A percentile compares a stretch with the other conserved stretches of the same genome.
Conservation (phyloP, 1,139 yeast species). For the Candida neerlandica region DNA sequence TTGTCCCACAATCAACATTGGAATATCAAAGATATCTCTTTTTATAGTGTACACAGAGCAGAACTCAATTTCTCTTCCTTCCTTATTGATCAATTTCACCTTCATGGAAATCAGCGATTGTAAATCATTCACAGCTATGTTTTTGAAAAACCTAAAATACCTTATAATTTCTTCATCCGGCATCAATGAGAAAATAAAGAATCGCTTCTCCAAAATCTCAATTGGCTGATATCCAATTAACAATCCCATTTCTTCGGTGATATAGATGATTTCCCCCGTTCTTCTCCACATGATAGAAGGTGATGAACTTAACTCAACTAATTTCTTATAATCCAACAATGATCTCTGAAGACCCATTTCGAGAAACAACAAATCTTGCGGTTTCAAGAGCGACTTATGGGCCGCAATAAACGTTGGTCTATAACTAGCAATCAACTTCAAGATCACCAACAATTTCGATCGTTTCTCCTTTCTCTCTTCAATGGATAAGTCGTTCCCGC, state of each 20-base stretch:
- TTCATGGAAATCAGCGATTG: slow-evolving; percentile 32
- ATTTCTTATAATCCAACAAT: slow-evolving; percentile 62
- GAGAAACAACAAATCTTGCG: slow-evolving; percentile 64
- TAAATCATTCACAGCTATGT: slow-evolving; percentile 53
- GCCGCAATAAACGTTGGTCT: slow-evolving; percentile 76
- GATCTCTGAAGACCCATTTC: slow-evolving; percentile 73
- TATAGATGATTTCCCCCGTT: slow-evolving; percentile 74
- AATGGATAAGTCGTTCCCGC: slow-evolving; percentile 36
- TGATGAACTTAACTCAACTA: slow-evolving; percentile 58
- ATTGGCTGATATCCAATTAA: slow-evolving; percentile 57
- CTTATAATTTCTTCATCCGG: slow-evolving; percentile 50
- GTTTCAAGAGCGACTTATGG: slow-evolving; percentile 62
- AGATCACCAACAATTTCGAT: slow-evolving; percentile 53
- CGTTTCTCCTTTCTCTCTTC: slow-evolving; percentile 39
- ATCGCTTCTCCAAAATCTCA: slow-evolving; percentile 53
- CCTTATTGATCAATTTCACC: slow-evolving; percentile 13
- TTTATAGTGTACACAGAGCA: slow-evolving; percentile 70
- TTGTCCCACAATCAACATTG: slow-evolving; percentile 55
- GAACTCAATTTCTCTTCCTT: slow-evolving; percentile 45
- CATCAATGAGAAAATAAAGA: slow-evolving; percentile 54
- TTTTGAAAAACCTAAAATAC: slow-evolving; percentile 47
- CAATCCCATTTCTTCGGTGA: slow-evolving; percentile 66
- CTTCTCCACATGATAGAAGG: slow-evolving; percentile 81
- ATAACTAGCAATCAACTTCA: slow-evolving; percentile 69
- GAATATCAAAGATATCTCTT: slow-evolving; percentile 87